These are phyloP conservation scores for Pichia sp. DNA, from an alignment of 1,139 yeast genomes.

Conservation along the genomic window DNA sequence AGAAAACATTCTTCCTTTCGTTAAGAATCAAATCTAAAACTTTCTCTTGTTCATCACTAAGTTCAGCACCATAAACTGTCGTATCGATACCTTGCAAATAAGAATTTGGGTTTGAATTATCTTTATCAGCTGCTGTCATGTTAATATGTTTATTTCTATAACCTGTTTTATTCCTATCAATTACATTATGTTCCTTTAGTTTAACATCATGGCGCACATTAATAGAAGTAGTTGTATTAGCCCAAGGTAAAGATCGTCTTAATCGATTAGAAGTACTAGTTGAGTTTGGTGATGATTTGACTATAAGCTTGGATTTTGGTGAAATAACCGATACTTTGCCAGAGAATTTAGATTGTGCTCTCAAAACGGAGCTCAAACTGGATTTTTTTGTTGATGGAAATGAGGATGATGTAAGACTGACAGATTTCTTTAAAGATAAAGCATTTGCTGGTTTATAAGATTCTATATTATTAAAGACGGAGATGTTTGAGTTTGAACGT, in stretches of 20 bases:
- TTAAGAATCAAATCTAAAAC: conserved; percentile 47
- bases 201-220: conserved; percentile 9
- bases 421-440: background rate
- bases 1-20: conserved; percentile 49
- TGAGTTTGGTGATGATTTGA: background rate
- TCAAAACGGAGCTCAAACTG: conserved; percentile 8
- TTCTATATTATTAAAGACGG: background rate
- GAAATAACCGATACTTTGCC: conserved; percentile 10
- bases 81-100: conserved; percentile 7
- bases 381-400: conserved; percentile 2
- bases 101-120: background rate
- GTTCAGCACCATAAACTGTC: conserved; percentile 33
- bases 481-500: conserved; percentile 4
- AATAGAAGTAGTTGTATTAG: background rate
- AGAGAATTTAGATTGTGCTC: conserved; percentile 13
- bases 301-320: conserved; percentile 3
- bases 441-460: background rate
- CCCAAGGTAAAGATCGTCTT: conserved; percentile 10
- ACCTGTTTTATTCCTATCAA: conserved; percentile 1
- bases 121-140: background rate
- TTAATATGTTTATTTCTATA: background rate
- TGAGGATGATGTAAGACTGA: background rate
- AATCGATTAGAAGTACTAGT: background rate
- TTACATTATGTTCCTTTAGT: conserved; percentile 1
- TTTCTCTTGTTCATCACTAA: conserved; percentile 41